Evolutionary conservation across 2,329 filamentous ascomycete genomes (phyloP), one percentile per base, ranked within the genome.

Genomic region (Penicillium brevicompactum): DNA sequence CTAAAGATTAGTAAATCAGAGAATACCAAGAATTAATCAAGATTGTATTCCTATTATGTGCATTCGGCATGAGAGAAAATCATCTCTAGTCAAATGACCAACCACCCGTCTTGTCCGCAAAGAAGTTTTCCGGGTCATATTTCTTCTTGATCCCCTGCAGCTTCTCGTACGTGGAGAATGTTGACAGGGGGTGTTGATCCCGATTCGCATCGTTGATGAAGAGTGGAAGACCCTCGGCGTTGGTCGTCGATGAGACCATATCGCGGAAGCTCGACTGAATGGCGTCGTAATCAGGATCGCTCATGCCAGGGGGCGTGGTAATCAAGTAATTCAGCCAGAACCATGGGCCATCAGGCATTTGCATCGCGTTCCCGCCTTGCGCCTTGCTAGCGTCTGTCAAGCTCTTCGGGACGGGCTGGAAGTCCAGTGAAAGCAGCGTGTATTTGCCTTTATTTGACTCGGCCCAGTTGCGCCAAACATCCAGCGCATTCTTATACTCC

Each of bases 141-240:
- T 68, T 67, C 56, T 67, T 67, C 69, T 79, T 78, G 30, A 78
- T 66, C 49, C 61, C 58, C 46, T 67, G 63, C 49, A 79, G 55
- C 55, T 64, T 67, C 7, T 56, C 37, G 44, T 72, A 76, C 18
- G 64, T 70, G 11, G 71, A 62, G 49, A 70, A 70, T 16, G 67
- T 64, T 16, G 63, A 53, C 45, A 69, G 41, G 3, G 67, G 65
- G 14, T 66, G 54, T 50, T 70, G 67, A 45, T 70, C 67, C 22
- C 49, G 21, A 34, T 18, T 80, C 72, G 68, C 67, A 61, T 70
- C 68, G 49, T 70, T 70, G 10, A 70, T 63, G 30, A 70, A 70
- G 14, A 70, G 37, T 11, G 68, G 68, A 18, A 70, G 49, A 4
- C 59, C 69, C 16, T 63, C 49, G 1, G 63, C 67, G 53, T 67